Evolutionary conservation across 495 filamentous ascomycete species (phyloP).

Genomic region (Astrocystis sublimbata): DNA sequence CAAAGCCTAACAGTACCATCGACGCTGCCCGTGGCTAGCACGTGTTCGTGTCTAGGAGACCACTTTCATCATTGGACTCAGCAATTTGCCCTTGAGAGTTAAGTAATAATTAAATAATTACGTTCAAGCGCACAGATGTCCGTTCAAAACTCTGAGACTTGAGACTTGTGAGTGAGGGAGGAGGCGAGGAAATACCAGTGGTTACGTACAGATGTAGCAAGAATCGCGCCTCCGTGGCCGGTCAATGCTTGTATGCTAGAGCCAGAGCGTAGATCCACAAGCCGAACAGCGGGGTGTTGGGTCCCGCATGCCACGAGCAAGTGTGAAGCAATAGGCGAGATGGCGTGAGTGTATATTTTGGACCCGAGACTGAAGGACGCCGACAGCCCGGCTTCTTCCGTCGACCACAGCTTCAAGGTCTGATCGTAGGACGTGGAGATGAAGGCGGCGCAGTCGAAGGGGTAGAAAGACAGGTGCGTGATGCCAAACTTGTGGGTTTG

Average conservation of each 20-base stretch:
- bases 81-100: too few species aligned
- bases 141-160: too few species aligned
- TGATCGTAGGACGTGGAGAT: conserved; percentile 82
- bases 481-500: conserved; percentile 70
- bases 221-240: conserved; percentile 69
- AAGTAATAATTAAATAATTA: too few species aligned
- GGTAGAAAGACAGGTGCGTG: conserved; percentile 84
- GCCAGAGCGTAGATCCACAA: conserved; percentile 81
- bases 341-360: conserved; percentile 72
- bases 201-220: conserved; percentile 68
- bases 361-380: conserved; percentile 70
- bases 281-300: conserved; percentile 73
- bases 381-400: conserved; percentile 58
- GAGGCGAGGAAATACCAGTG: too few species aligned
- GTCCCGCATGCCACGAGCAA: conserved; percentile 83
- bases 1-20: conserved; percentile 82
- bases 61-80: too few species aligned
- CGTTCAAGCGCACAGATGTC: too few species aligned
- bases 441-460: conserved; percentile 79
- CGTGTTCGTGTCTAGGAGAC: conserved; percentile 74
- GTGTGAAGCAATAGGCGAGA: conserved; percentile 69
- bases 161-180: too few species aligned
- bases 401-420: conserved; percentile 76
- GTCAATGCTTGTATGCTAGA: conserved; percentile 71
- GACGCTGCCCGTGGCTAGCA: conserved; percentile 73